Evolutionary conservation across 176 grass and related monocot genomes (phyloP), one percentile per base, ranked within the genome.

Genomic region (Avena atlantica): DNA sequence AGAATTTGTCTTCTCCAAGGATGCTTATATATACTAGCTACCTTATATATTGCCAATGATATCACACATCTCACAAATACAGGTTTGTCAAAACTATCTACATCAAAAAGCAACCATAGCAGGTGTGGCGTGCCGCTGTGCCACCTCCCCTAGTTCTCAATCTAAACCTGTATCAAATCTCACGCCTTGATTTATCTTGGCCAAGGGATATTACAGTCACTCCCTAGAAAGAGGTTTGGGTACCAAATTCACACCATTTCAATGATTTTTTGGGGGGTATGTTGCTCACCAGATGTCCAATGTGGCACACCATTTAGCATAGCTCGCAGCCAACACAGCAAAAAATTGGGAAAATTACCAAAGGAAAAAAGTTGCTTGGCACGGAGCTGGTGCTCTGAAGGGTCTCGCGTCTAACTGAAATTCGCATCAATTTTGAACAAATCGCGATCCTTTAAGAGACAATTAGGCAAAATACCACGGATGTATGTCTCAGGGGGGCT

Each of bases 141-240:
- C 31, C 31, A 34, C 31, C 31, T 34, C 31, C 31, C 31, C 31
- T 34, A 34, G 31, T 34, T 34, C 31, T 34, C 31, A 34, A 34
- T 34, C 31, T 34, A 34, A 34, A 34, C 31, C 31, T 34, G 31
- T 34, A 34, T 34, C 31, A 34, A 34, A 34, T 34, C 31, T 34
- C 31, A 34, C 31, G 31, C 31, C 31, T 34, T 34, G 31, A 34
- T 34, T 34, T 34, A 34, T 34, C 31, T 34, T 34, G 31, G 31
- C 31, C 31, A 34, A 34, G 31, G 31, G 31, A 34, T 34, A 34
- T 34, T 34, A 34, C 31, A 34, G 31, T 34, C 5, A 37, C 59
- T 67, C 70, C 59, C 48, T 65, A 70, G 17, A 85, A 55, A 59
- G 23, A 67, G 36, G 59, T 75, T 47, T 13, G 21, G 21, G 76